Evolutionary conservation across 2,329 filamentous ascomycete genomes (phyloP).

Genomic region (Aspergillus brunneoviolaceus): DNA sequence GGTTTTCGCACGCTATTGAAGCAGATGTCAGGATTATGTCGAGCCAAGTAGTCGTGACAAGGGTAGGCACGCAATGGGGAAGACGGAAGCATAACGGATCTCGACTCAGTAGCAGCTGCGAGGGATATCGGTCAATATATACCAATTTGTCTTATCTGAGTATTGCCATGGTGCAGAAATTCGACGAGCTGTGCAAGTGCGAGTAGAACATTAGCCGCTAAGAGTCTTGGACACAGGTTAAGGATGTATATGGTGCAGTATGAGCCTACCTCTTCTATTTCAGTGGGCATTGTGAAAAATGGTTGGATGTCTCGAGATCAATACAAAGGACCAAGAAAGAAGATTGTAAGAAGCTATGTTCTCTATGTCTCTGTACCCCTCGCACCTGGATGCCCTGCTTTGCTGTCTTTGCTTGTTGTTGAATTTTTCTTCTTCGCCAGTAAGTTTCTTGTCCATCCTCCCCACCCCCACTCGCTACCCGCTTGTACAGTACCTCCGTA

Average conservation of each 20-base stretch:
- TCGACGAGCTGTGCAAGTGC: conserved; percentile 56
- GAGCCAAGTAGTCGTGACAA: not conserved
- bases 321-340: not conserved
- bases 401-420: too few species aligned
- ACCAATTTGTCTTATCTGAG: conserved; percentile 82
- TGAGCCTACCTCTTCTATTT: conserved; percentile 68
- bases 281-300: conserved; percentile 62
- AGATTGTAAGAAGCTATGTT: not conserved
- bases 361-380: not conserved
- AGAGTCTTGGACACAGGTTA: not conserved
- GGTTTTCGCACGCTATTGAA: conserved; percentile 70
- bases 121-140: conserved; percentile 14
- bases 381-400: too few species aligned
- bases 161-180: conserved; percentile 89
- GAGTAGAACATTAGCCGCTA: not conserved
- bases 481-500: too few species aligned
- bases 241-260: not conserved
- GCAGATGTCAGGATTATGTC: not conserved
- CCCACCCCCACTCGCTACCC: too few species aligned
- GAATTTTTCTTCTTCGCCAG: too few species aligned
- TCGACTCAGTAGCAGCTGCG: not conserved
- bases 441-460: too few species aligned
- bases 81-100: not conserved
- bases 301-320: not conserved
- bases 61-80: not conserved